These are phyloP conservation scores for Aspergillus olivimuriae DNA, from an alignment of 495 filamentous ascomycete species.

Conservation along the genomic window DNA sequence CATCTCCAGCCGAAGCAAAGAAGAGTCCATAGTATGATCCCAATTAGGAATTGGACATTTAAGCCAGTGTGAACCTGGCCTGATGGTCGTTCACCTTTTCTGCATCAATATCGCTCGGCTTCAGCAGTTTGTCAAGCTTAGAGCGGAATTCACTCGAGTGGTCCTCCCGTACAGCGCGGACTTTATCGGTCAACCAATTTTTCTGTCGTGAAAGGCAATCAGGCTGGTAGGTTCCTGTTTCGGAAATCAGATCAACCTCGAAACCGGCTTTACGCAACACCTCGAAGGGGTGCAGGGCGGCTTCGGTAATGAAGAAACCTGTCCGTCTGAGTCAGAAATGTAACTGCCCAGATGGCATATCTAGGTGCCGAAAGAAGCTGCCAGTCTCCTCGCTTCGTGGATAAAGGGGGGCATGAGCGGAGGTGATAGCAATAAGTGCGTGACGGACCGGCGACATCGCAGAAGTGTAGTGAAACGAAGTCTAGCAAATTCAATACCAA, in stretches of 20 bases:
- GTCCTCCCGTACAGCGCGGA: conserved; percentile 34
- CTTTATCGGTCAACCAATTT: conserved; percentile 35
- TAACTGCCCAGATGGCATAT: not conserved
- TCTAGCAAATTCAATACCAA: not conserved
- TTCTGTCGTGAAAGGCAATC: conserved; percentile 39
- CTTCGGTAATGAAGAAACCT: conserved; percentile 42
- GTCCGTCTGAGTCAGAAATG: not conserved
- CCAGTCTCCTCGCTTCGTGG: conserved; percentile 28
- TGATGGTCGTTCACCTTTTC: conserved; percentile 1
- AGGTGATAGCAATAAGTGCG: conserved; percentile 42
- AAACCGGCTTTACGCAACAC: conserved; percentile 40
- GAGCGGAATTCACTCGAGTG: conserved; percentile 30
- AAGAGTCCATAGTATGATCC: conserved; percentile 28
- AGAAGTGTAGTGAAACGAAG: too few relatives aligned
- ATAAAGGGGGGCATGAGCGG: conserved; percentile 37
- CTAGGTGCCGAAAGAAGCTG: not conserved
- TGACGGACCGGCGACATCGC: conserved; percentile 34
- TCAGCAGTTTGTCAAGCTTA: conserved; percentile 29
- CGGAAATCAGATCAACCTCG: conserved; percentile 44
- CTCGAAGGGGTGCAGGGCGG: conserved; percentile 42
- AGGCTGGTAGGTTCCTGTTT: conserved; percentile 38
- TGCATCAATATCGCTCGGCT: conserved; percentile 18
- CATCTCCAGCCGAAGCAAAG: conserved; percentile 44
- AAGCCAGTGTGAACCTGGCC: not conserved
- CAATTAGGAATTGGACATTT: not conserved